Percentiles rank a stretch among this genome's conserved stretches.
Evolutionary conservation across 1,284 basidiomycete genomes (phyloP).

Genomic region (Ganoderma multipileum): DNA sequence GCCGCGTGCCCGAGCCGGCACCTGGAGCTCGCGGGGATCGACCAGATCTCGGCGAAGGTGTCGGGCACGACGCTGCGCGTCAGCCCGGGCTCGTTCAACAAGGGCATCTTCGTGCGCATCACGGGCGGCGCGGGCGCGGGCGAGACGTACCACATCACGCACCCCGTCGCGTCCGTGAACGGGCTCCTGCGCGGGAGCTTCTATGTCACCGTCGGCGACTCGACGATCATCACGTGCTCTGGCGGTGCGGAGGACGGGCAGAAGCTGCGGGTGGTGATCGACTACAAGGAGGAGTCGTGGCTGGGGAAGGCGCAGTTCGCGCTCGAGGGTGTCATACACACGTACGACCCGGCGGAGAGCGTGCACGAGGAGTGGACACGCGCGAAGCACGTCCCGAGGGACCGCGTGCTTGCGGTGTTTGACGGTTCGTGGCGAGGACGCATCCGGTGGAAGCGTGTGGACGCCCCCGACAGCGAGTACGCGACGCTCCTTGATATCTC

Average conservation of each 20-base stretch:
- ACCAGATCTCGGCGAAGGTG: constrained; percentile 93
- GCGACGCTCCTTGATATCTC: constrained; percentile 81
- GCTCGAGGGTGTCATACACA: constrained; percentile 91
- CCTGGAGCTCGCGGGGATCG: constrained; percentile 80
- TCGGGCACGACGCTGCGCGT: constrained; percentile 88
- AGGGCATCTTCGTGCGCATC: constrained; percentile 87
- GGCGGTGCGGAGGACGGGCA: constrained; percentile 61
- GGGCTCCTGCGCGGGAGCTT: constrained; percentile 90
- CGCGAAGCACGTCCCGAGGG: constrained; percentile 88
- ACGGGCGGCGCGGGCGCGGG: constrained; percentile 80
- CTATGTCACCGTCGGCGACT: constrained; percentile 88
- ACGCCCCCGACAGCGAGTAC: constrained; percentile 57
- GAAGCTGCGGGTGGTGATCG: constrained; percentile 80
- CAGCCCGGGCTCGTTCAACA: constrained; percentile 82
- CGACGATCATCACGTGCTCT: constrained; percentile 84
- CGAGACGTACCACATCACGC: constrained; percentile 89
- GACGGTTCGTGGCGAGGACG: constrained; percentile 90
- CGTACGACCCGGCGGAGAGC: constrained; percentile 67
- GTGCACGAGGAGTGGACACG: constrained; percentile 84
- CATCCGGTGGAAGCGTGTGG: constrained; percentile 80
- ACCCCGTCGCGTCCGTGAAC: constrained; percentile 90
- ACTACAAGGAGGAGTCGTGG: constrained; percentile 99
- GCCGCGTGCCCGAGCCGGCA: constrained; percentile 79
- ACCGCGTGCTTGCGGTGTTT: constrained; percentile 80
- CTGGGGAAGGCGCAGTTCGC: constrained; percentile 88